Conservation (phyloP, 129 eudicot genomes). For the Lactuca sativa region DNA sequence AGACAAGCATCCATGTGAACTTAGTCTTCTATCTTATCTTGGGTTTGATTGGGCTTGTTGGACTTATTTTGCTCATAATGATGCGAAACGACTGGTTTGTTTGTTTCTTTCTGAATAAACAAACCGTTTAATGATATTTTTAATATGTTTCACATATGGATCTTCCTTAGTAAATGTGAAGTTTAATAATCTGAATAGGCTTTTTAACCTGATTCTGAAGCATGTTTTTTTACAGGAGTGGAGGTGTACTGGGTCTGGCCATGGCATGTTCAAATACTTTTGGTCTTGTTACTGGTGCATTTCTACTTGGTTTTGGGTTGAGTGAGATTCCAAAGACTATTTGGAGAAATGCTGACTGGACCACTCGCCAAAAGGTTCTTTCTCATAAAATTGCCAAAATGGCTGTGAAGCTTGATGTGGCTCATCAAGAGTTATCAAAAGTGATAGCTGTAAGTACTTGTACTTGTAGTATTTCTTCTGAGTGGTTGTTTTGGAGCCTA, state of each 20-base stretch:
- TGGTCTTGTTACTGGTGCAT: conserved; percentile 97
- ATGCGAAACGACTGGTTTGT: conserved; percentile 62
- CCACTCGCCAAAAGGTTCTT: conserved; percentile 74
- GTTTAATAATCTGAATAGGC: not conserved
- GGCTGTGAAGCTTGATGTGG: conserved; percentile 92
- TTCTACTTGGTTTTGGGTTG: conserved; percentile 97
- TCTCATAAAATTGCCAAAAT: conserved; percentile 91
- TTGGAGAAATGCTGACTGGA: conserved; percentile 98
- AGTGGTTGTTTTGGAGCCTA: too few species aligned
- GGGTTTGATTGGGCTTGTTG: conserved; percentile 85
- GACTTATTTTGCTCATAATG: conserved; percentile 73
- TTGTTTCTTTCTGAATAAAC: conserved; percentile 1
- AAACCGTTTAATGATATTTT: conserved; percentile 2
- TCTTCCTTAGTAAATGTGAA: not conserved
- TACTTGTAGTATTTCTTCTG: conserved; percentile 15
- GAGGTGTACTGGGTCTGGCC: conserved; percentile 70
- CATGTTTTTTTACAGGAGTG: conserved; percentile 48
- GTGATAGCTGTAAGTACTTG: conserved; percentile 82
- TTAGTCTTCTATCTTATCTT: conserved; percentile 76
- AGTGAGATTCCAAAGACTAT: conserved; percentile 86
- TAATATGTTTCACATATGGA: not conserved
- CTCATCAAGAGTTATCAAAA: conserved; percentile 85
- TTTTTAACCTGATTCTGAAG: conserved; percentile 12
- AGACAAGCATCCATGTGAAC: conserved; percentile 91
- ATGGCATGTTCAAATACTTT: conserved; percentile 99